These are phyloP conservation scores for Boletus semigastroideus DNA, from an alignment of 1,284 basidiomycete species.

Conservation along the genomic window DNA sequence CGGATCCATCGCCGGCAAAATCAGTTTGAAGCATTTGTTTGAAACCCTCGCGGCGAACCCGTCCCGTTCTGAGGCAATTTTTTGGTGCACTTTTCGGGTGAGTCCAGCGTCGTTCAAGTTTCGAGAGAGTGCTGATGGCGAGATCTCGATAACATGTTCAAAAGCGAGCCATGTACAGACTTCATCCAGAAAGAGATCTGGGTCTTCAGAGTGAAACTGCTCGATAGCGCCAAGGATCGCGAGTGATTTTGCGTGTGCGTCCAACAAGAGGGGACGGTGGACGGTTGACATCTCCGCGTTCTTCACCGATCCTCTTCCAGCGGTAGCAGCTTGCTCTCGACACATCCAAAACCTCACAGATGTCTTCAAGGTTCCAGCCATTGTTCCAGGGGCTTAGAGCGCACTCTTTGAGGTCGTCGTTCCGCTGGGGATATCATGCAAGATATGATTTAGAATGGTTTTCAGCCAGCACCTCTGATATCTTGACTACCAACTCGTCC, in stretches of 20 bases:
- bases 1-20: conserved; percentile 19
- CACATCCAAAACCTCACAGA: not conserved
- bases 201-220: not conserved
- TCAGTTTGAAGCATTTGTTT: not conserved
- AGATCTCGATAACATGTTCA: not conserved
- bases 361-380: conserved; percentile 2
- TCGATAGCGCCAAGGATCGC: not conserved
- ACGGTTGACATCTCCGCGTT: not conserved
- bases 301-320: not conserved
- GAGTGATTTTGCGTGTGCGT: not conserved
- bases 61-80: conserved; percentile 22
- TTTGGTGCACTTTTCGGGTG: not conserved
- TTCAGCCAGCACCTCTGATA: conserved; percentile 49
- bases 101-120: conserved; percentile 1
- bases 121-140: not conserved
- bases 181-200: conserved; percentile 1
- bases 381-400: not conserved
- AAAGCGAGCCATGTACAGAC: not conserved
- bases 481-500: conserved; percentile 49
- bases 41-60: not conserved
- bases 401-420: not conserved
- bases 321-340: not conserved
- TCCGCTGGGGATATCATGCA: too few relatives aligned
- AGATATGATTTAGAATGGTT: conserved; percentile 37
- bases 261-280: conserved; percentile 4